Evolutionary conservation across 768 basidiomycete species (phyloP).

Genomic region (Lentinula lateritia): DNA sequence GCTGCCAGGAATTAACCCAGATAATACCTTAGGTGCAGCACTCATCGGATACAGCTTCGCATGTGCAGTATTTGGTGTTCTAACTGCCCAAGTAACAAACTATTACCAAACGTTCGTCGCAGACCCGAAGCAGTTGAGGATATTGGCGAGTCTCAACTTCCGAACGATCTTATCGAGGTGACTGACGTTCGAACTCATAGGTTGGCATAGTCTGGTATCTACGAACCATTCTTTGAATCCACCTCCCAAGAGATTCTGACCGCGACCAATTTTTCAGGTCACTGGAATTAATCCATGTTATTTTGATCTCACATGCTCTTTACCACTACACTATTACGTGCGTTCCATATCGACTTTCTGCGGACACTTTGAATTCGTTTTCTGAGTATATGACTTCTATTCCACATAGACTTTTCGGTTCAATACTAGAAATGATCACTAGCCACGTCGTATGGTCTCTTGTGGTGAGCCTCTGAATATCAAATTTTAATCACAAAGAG

Average conservation of each 20-base stretch:
- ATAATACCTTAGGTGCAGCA: background rate
- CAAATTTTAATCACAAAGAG: background rate
- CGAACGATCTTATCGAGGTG: background rate
- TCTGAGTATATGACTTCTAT: background rate
- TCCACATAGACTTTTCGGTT: background rate
- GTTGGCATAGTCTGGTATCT: background rate
- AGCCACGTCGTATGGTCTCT: background rate
- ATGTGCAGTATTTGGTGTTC: background rate
- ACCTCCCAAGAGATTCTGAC: background rate
- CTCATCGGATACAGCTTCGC: background rate
- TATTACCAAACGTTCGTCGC: background rate
- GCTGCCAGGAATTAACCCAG: background rate
- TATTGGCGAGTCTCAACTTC: background rate
- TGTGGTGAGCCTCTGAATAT: background rate
- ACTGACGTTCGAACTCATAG: background rate
- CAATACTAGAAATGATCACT: background rate
- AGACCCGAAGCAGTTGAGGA: background rate
- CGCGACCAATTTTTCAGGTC: background rate
- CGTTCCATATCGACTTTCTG: background rate
- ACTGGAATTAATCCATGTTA: background rate
- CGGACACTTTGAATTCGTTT: background rate
- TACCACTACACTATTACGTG: background rate
- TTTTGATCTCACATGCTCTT: background rate
- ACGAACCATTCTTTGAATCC: background rate
- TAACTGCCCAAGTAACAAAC: background rate